phyloP scores from a whole-genome alignment of 257 asterid species.

The Verbascum thapsus region DNA sequence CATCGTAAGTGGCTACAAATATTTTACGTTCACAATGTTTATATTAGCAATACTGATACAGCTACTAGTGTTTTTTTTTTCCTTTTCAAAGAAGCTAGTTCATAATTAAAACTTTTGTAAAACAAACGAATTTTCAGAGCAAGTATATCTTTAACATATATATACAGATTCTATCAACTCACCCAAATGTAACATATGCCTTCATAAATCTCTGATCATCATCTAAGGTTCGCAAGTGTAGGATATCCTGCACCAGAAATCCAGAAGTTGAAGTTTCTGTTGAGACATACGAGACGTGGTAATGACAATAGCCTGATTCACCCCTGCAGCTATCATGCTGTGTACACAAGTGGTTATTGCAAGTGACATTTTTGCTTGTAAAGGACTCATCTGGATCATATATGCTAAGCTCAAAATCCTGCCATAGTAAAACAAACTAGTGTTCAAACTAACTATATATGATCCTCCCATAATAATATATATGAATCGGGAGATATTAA shows the following conservation, averaged over 20 bases:
- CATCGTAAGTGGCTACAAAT: no score
- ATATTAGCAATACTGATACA: background rate
- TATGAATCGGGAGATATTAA: background rate
- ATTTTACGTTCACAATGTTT: no score
- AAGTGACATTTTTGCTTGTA: conserved; percentile 71
- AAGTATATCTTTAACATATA: conserved; percentile 20
- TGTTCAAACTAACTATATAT: conserved; percentile 8
- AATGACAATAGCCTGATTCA: conserved; percentile 62
- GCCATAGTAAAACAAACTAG: conserved; percentile 25
- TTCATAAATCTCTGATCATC: conserved; percentile 43
- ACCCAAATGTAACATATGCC: conserved; percentile 79
- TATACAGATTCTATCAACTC: conserved; percentile 41
- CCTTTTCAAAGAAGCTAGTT: background rate
- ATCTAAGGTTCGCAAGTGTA: conserved; percentile 60
- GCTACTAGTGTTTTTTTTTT: background rate
- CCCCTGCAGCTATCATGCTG: conserved; percentile 47
- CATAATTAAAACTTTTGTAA: background rate
- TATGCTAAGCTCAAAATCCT: conserved; percentile 82
- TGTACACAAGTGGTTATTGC: conserved; percentile 61
- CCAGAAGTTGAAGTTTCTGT: conserved; percentile 94
- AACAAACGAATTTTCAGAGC: background rate
- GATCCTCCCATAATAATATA: conserved; percentile 18
- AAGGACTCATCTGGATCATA: conserved; percentile 64
- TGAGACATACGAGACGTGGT: conserved; percentile 73
- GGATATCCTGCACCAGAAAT: conserved; percentile 70